These are phyloP conservation scores for Chlamydomonas incerta DNA, from an alignment of 139 green algal genomes.

Conservation along the genomic window DNA sequence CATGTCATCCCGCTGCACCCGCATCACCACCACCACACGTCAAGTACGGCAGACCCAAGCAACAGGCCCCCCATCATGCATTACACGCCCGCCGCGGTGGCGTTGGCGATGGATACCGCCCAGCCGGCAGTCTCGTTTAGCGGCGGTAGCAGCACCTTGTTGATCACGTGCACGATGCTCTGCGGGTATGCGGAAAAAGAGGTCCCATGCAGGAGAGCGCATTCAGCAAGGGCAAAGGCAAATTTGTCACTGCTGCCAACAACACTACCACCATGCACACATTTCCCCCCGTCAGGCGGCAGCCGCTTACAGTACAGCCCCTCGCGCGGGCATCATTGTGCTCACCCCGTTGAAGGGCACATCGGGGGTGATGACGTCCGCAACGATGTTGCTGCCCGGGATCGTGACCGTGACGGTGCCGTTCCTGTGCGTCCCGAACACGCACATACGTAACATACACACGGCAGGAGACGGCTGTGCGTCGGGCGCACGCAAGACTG, in stretches of 20 bases:
- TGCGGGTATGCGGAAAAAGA: neutral
- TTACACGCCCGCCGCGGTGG: neutral
- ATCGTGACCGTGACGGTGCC: constrained; percentile 17
- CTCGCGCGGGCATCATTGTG: neutral
- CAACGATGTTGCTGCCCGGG: constrained; percentile 1
- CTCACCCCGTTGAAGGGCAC: constrained; percentile 35
- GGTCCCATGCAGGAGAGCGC: no score
- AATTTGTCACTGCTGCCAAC: no score
- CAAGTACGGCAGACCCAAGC: no score
- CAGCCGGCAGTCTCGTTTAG: constrained; percentile 5
- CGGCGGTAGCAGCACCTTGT: constrained; percentile 27
- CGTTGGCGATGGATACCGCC: neutral
- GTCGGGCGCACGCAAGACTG: no score
- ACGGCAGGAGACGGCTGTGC: no score
- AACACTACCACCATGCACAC: neutral
- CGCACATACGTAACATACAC: no score
- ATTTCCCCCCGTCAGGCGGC: neutral
- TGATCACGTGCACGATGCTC: constrained; percentile 38
- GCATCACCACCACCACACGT: no score
- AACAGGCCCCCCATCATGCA: no score
- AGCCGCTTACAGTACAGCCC: no score
- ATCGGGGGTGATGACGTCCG: neutral
- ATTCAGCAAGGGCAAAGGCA: no score
- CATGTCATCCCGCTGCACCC: no score
- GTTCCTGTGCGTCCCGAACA: neutral